These are phyloP conservation scores for Apostasia shenzhenica DNA, from an alignment of 106 monocot genomes.

Conservation along the genomic window DNA sequence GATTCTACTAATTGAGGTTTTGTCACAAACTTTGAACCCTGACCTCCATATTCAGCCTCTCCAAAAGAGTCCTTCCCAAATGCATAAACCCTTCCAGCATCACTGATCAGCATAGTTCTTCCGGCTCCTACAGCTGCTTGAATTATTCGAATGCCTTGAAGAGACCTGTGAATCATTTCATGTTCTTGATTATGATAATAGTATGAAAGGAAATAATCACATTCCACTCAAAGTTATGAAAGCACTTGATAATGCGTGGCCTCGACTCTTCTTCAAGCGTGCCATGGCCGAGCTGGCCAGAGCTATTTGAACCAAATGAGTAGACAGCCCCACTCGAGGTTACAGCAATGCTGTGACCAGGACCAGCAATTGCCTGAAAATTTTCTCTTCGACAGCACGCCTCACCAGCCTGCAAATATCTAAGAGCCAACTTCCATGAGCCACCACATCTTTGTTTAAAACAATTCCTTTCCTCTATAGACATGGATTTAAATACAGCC, in stretches of 20 bases:
- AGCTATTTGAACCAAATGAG: conserved; percentile 87
- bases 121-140: conserved; percentile 93
- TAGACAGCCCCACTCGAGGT: conserved; percentile 68
- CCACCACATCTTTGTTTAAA: conserved; percentile 80
- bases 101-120: conserved; percentile 92
- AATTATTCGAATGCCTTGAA: conserved; percentile 89
- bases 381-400: conserved; percentile 77
- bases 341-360: conserved; percentile 93
- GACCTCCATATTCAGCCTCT: conserved; percentile 65
- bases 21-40: conserved; percentile 57
- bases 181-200: conserved; percentile 17
- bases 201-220: neutral
- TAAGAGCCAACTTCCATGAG: conserved; percentile 89
- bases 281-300: conserved; percentile 96
- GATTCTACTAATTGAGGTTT: conserved; percentile 78
- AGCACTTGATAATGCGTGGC: conserved; percentile 81
- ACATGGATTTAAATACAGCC: conserved; percentile 75
- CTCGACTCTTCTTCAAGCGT: conserved; percentile 86
- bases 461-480: conserved; percentile 33
- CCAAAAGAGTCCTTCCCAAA: conserved; percentile 96
- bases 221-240: conserved; percentile 19
- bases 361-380: conserved; percentile 87
- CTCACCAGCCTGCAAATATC: conserved; percentile 87
- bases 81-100: conserved; percentile 77
- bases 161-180: conserved; percentile 48